Base-by-base conservation (phyloP, 2,329 filamentous ascomycete genomes). In the Hymenoscyphus albidus region DNA sequence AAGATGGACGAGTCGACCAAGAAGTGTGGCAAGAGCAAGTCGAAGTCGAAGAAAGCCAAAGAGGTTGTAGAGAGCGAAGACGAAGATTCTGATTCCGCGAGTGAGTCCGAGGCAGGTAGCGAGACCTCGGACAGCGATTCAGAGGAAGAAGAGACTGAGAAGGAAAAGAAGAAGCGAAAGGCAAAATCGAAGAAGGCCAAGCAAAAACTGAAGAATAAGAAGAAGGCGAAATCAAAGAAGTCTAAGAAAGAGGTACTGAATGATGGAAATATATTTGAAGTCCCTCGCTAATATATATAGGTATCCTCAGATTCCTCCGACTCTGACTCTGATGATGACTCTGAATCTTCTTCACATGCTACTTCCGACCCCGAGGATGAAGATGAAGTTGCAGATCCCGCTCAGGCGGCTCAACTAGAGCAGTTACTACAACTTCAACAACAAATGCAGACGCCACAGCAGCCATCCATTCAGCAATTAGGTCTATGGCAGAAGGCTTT, bases 221-320 rank as follows among this genome's bases (percentile, higher is more conserved):
- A 71, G 60, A 80, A 79, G 67, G 68, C 71, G 3, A 80, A 78
- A 71, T 77, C 75, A 54, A 80, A 78, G 55, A 78, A 76, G 64
- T 69, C 76, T 7, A 75, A 71, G 61, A 74, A 77, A 72, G 71
- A 72, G 68, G 65, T 75, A 75, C 32, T 70, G 68, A 40, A 31
- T 61, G 62, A 59, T 6, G 4, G 18, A n/a, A 2, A 4, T 3
- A 40, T 48, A 35, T 13, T 48, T 13, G 39, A 60, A 27, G 10
- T 10, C 32, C 12, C 38, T 12, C 61, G 38, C 66, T 72, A 62
- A 71, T 44, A 31, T 18, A 22, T 58, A 14, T 57, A 74, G 72
- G 67, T 70, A 54, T 68, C 70, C 56, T 71, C 70, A n/a, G 69
- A 72, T n/a, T 70, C 73, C 69, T 66, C 74, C 69, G 72, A 75